Conservation (phyloP, 495 filamentous ascomycete species). For the Aspergillus sparsus region DNA sequence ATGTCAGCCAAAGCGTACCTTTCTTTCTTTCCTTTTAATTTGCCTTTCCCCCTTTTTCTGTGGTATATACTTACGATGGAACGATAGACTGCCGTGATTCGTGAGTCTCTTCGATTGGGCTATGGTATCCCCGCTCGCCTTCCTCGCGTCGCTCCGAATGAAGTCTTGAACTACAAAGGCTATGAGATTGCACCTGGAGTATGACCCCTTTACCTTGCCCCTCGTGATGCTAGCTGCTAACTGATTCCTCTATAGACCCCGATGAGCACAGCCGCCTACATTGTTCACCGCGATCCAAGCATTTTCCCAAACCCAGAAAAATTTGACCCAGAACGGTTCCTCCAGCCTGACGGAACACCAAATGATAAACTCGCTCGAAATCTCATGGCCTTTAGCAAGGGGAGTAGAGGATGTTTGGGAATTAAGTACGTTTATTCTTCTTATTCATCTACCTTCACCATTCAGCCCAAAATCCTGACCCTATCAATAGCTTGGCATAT, state of each 20-base stretch:
- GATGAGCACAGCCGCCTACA: conserved; percentile 40
- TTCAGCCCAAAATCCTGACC: neutral
- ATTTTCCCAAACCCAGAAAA: conserved; percentile 43
- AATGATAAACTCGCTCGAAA: conserved; percentile 22
- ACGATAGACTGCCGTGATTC: conserved; percentile 38
- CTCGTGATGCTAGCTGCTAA: conserved; percentile 11
- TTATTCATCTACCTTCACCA: neutral
- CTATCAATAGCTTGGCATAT: conserved; percentile 8
- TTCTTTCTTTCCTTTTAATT: neutral
- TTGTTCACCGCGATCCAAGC: conserved; percentile 40
- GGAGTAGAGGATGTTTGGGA: conserved; percentile 30
- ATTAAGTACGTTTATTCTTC: conserved; percentile 26
- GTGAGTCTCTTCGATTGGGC: conserved; percentile 46
- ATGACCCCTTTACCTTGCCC: neutral
- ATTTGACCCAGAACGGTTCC: conserved; percentile 48
- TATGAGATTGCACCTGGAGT: conserved; percentile 27
- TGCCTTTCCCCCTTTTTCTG: neutral
- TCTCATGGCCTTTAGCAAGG: conserved; percentile 34
- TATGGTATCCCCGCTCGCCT: conserved; percentile 36
- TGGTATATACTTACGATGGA: neutral
- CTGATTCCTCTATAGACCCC: conserved; percentile 36
- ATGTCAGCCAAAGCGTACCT: neutral
- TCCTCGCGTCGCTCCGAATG: conserved; percentile 34
- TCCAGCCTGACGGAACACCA: conserved; percentile 25
- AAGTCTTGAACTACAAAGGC: conserved; percentile 34